A percentile compares a stretch with the other conserved stretches of the same genome.
Evolutionary conservation across 768 basidiomycete genomes (phyloP).

Genomic region (Boletales sp.): DNA sequence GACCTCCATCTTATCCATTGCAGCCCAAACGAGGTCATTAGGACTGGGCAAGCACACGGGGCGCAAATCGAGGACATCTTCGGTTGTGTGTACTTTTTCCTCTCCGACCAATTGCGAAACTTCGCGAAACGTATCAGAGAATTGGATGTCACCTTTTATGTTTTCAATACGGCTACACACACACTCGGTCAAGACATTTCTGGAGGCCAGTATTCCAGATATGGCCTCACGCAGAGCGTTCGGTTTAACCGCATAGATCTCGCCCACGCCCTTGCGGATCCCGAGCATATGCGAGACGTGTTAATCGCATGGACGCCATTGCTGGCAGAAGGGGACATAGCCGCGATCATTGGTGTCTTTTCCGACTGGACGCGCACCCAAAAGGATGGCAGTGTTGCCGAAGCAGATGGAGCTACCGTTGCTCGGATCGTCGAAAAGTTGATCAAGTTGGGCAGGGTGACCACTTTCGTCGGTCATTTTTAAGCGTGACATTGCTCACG

Average conservation of each 20-base stretch:
- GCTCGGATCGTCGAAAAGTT: slow-evolving; percentile 14
- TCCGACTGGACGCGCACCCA: slow-evolving; percentile 36
- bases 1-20: slow-evolving; percentile 1
- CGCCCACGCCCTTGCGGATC: slow-evolving; percentile 37
- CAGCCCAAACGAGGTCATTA: slow-evolving; percentile 38
- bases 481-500: neutral
- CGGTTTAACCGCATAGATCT: slow-evolving; percentile 45
- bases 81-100: slow-evolving; percentile 47
- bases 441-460: slow-evolving; percentile 19
- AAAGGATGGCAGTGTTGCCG: slow-evolving; percentile 7
- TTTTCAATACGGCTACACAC: slow-evolving; percentile 34
- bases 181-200: slow-evolving; percentile 38
- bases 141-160: slow-evolving; percentile 32
- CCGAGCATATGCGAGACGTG: slow-evolving; percentile 26
- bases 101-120: slow-evolving; percentile 35
- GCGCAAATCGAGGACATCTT: slow-evolving; percentile 39
- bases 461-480: neutral
- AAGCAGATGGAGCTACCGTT: slow-evolving; percentile 10
- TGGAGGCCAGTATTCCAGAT: slow-evolving; percentile 12
- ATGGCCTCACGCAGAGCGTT: slow-evolving; percentile 23
- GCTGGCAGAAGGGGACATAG: slow-evolving; percentile 24
- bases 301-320: slow-evolving; percentile 36
- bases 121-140: slow-evolving; percentile 38
- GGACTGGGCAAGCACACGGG: slow-evolving; percentile 35
- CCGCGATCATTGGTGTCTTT: slow-evolving; percentile 40